These are phyloP conservation scores for Elaeis guineensis DNA, from an alignment of 176 grass and related monocot species.

Conservation along the genomic window DNA sequence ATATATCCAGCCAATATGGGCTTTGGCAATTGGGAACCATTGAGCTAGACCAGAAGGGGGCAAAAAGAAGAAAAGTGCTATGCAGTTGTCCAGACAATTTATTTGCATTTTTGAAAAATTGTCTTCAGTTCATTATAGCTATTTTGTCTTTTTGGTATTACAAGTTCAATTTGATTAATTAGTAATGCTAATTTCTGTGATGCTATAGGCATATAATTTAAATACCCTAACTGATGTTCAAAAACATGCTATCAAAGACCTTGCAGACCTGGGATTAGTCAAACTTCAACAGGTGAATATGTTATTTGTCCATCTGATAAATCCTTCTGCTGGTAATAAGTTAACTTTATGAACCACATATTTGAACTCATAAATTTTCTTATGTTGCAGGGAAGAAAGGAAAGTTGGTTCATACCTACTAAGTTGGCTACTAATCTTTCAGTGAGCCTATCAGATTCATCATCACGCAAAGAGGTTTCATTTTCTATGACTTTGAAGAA, in stretches of 20 bases:
- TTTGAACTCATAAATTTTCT: not conserved
- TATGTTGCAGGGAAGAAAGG: conserved; percentile 55
- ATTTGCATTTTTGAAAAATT: too few species aligned
- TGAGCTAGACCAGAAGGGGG: too few species aligned
- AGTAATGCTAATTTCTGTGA: not conserved
- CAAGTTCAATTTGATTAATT: too few species aligned
- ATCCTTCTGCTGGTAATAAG: too few species aligned
- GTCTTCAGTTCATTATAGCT: too few species aligned
- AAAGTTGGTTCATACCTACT: conserved; percentile 94
- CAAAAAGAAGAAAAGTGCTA: too few species aligned
- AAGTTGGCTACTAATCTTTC: conserved; percentile 91
- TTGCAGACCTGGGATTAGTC: conserved; percentile 61
- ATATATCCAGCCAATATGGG: too few species aligned
- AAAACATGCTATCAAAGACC: conserved; percentile 74
- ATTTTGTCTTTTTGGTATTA: too few species aligned
- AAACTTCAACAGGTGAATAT: conserved; percentile 66
- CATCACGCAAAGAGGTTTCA: conserved; percentile 72
- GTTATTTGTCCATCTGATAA: too few species aligned
- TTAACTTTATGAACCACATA: too few species aligned
- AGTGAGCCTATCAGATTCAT: conserved; percentile 67
- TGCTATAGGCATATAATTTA: conserved; percentile 82
- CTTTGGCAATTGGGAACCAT: too few species aligned
- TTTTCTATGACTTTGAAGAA: not conserved
- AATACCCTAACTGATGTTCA: conserved; percentile 69
- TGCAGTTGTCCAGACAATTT: too few species aligned